Evolutionary conservation across 164 flowering plant genomes (phyloP), one percentile per base, ranked within the genome.

Genomic region (Berberis vulgaris): DNA sequence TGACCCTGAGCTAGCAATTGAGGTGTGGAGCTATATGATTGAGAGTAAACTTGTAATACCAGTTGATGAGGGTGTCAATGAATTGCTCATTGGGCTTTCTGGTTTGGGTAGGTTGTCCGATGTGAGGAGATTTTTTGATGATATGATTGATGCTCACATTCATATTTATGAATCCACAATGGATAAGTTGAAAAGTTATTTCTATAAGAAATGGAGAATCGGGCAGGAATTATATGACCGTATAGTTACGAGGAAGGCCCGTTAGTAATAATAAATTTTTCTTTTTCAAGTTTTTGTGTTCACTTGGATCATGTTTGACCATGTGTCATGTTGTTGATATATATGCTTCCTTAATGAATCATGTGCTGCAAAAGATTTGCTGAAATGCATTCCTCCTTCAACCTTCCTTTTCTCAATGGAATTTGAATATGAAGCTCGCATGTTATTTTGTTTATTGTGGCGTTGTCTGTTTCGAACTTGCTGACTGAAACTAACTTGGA

Each of bases 1-100:
- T 57, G 92, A 87, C 72, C 88, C 94, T 0, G 92, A 87, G 76
- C 65, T 65, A 49, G 94, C 83, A 6, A 60, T 77, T 39, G 86
- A 86, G 66, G 66, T 90, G 7, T 90, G 97, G 97, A 65, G 68
- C 50, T 84, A 68, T 69, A 81, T 87, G 83, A 59, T 73, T 13
- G 80, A 79, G 45, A 81, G 26, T 26, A 26, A 83, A 61, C 64
- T 45, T 41, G 64, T 82, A 7, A 60, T 43, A 43, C 94, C 87
- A 26, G 54, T 78, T 65, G 84, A 83, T 55, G 86, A 77, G 50
- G 70, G 82, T 63, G 78, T 86, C 46, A 87, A 82, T 74, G 84
- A 69, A 8, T 67, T 86, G 74, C 88, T 90, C 26, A 45, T 79
- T 40, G 90, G 94, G 55, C 78, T 89, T 42, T 65, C 77, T 65